Percentiles rank a stretch among this genome's conserved stretches.
phyloP scores from a whole-genome alignment of 2,329 filamentous ascomycete genomes.

The Capronia americana region DNA sequence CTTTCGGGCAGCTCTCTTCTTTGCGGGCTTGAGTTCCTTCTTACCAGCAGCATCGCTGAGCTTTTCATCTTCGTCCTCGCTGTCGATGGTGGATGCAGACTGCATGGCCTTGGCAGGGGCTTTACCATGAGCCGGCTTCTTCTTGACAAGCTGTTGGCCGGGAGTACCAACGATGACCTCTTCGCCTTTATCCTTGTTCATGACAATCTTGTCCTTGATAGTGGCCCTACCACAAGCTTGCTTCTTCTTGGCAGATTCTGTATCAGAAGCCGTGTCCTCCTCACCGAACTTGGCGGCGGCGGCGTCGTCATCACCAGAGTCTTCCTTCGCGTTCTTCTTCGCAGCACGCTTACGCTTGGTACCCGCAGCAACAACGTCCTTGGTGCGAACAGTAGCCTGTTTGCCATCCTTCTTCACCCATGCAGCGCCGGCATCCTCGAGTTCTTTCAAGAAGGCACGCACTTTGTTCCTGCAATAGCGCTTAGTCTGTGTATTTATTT shows the following conservation, averaged over 20 bases:
- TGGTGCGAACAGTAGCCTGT: neutral
- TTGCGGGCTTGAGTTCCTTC: neutral
- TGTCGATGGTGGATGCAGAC: neutral
- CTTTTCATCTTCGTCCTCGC: neutral
- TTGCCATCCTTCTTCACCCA: conserved; percentile 7
- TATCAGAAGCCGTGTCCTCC: neutral
- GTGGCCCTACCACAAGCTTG: neutral
- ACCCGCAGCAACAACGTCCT: neutral
- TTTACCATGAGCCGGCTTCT: neutral
- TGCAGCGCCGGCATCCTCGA: conserved; percentile 13
- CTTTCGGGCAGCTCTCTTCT: neutral
- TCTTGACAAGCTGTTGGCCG: neutral
- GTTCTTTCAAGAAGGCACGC: conserved; percentile 33
- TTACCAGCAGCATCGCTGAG: neutral
- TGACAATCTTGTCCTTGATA: conserved; percentile 6
- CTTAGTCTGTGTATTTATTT: neutral
- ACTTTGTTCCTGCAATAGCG: conserved; percentile 37
- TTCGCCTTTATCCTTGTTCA: neutral
- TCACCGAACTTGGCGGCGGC: neutral
- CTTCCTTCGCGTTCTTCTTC: conserved; percentile 23
- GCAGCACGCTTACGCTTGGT: conserved; percentile 31
- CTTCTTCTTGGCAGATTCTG: conserved; percentile 7
- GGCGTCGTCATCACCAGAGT: conserved; percentile 13
- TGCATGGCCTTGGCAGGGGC: neutral
- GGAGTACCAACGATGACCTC: neutral